Evolutionary conservation across 169 alveolate species (phyloP).

Genomic region (Hammondia hammondi): DNA sequence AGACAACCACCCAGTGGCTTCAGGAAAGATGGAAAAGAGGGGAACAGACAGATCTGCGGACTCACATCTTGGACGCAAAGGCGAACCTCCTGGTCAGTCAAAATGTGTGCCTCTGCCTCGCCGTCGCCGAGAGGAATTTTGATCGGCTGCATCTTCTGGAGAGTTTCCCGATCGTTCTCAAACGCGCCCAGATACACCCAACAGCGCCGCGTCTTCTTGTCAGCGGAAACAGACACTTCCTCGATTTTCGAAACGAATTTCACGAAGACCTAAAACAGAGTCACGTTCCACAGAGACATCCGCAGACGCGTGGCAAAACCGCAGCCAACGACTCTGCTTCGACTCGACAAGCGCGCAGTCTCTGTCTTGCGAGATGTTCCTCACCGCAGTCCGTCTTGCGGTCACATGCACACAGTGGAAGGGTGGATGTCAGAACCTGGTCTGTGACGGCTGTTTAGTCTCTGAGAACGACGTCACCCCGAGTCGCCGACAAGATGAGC

Average conservation of each 20-base stretch:
- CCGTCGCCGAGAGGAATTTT: neutral
- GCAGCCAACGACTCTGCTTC: too few species aligned
- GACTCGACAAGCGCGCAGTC: too few species aligned
- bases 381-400: too few species aligned
- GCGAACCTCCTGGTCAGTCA: neutral
- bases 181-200: slow-evolving; percentile 30
- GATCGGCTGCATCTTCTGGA: slow-evolving; percentile 33
- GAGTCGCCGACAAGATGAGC: too few species aligned
- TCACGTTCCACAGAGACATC: neutral
- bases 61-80: neutral
- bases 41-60: neutral
- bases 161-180: slow-evolving; percentile 24
- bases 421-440: too few species aligned
- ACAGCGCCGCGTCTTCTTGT: slow-evolving; percentile 38
- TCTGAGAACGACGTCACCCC: too few species aligned
- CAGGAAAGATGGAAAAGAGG: too few species aligned
- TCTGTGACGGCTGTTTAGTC: too few species aligned
- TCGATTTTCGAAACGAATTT: slow-evolving; percentile 42
- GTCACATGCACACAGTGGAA: too few species aligned
- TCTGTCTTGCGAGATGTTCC: too few species aligned
- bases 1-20: too few species aligned
- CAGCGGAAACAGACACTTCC: neutral
- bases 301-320: neutral
- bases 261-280: slow-evolving; percentile 28
- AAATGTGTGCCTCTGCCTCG: neutral